Percentiles rank a stretch among this genome's conserved stretches.
These are phyloP conservation scores for Endothia cerciana DNA, from an alignment of 2,329 filamentous ascomycete genomes.

Conservation along the genomic window DNA sequence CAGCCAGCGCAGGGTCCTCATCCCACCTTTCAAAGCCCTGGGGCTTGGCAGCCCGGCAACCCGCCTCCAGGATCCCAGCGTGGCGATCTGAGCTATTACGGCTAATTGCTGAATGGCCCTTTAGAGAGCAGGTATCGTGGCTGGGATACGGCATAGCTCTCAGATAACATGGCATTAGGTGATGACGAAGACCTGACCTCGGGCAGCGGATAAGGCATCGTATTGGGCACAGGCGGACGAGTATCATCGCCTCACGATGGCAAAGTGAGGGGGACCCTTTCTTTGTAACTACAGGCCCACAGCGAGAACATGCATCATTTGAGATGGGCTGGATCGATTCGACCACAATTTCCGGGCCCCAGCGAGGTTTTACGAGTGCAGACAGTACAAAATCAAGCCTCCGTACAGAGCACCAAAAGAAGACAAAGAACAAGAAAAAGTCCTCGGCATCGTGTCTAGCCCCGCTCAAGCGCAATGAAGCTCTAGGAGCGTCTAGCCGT, in stretches of 20 bases:
- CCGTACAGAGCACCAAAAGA: not conserved
- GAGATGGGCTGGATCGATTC: not conserved
- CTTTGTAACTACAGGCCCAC: not conserved
- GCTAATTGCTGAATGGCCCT: not conserved
- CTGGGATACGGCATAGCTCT: not conserved
- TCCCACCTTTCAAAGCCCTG: too few species aligned
- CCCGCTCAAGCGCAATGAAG: too few species aligned
- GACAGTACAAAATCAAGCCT: not conserved
- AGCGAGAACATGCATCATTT: not conserved
- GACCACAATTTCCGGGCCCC: not conserved
- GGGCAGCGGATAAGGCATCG: not conserved
- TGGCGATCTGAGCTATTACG: not conserved
- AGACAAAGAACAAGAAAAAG: too few species aligned
- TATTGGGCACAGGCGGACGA: not conserved
- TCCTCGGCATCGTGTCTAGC: too few species aligned
- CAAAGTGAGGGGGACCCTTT: not conserved
- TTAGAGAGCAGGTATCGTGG: not conserved
- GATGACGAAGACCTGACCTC: not conserved
- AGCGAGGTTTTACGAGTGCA: not conserved
- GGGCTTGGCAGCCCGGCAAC: not conserved
- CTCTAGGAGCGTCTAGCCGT: too few species aligned
- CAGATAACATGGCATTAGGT: not conserved
- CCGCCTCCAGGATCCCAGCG: not conserved
- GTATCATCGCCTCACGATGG: not conserved
- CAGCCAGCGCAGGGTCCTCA: too few species aligned